Evolutionary conservation across 768 basidiomycete species (phyloP), one percentile per base, ranked within the genome.

Genomic region (Pleurotus sapidus): DNA sequence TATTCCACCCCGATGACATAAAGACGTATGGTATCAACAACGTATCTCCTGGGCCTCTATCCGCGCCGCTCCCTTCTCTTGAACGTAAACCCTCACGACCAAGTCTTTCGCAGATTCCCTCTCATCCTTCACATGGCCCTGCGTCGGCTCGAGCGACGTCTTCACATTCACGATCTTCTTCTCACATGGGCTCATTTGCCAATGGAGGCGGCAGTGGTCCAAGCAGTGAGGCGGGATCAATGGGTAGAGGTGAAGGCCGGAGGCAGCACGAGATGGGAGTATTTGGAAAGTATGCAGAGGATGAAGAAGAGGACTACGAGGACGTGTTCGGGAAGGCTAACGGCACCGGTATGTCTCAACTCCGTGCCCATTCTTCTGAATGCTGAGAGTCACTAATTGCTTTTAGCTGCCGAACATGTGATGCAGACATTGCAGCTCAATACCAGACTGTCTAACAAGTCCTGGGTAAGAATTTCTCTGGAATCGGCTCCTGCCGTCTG

Each of bases 1-100:
- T 95, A 25, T 92, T 93, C 69, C 93, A 93, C 66, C 93, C 93
- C 1, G 86, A 93, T 65, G 93, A 95, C 65, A 91, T 95, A 69
- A 91, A 89, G 74, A 87, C 86, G 2, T 74, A 89, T 20, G 89
- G 78, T 7, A 68, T 91, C 25, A 70, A 82, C 8, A 72, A 75
- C 15, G 65, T 67, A 5, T 76, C 76, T 11, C 81, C 89, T 5
- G 84, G 80, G 3, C 87, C 88, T 27, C 72, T 79, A 63, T 86
- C 89, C 5, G 88, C 89, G 2, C 88, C 89, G 9, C 76, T 90
- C 38, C 85, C 87, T 7, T 63, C 74, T 17, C 72, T 87, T 25
- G 69, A 74, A 38, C 77, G 77, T 59, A 84, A 82, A 60, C 63
- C 77, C 2, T 84, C 84, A 0, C 80, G 84, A 30, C 79, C 82